Percentiles rank a stretch among this genome's conserved stretches.
Conservation (phyloP, 2,329 filamentous ascomycete genomes). For the Emmonsiellopsis sp. region DNA sequence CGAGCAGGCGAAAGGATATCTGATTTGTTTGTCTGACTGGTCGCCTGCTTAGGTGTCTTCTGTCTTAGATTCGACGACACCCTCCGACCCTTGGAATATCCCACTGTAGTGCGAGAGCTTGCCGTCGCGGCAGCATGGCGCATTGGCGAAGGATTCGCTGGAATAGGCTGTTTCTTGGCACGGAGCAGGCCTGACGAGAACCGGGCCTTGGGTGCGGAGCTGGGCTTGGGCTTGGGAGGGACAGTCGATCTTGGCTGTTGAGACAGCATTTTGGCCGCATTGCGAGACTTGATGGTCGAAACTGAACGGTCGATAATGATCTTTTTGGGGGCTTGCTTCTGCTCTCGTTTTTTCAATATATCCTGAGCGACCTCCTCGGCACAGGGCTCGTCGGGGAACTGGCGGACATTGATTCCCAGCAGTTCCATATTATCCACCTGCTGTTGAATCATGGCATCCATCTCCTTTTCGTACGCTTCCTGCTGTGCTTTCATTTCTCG, state of each 20-base stretch:
- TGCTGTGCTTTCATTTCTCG: constrained; percentile 59
- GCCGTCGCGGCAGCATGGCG: constrained; percentile 54
- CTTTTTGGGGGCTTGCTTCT: constrained; percentile 18
- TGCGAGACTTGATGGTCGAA: constrained; percentile 31
- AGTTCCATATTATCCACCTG: constrained; percentile 56
- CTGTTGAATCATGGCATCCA: constrained; percentile 58
- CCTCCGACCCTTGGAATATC: constrained; percentile 67
- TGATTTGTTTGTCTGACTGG: constrained; percentile 10
- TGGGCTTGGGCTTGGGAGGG: constrained; percentile 19
- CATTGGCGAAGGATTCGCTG: constrained; percentile 42
- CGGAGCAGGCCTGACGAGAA: constrained; percentile 23
- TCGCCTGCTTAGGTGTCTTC: constrained; percentile 10
- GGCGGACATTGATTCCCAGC: constrained; percentile 48
- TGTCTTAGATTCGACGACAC: constrained; percentile 21
- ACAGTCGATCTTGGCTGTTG: constrained; percentile 20
- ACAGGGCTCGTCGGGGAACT: constrained; percentile 21
- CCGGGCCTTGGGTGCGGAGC: constrained; percentile 32
- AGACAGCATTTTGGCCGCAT: constrained; percentile 32
- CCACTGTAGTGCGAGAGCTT: constrained; percentile 70
- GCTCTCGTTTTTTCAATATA: constrained; percentile 17
- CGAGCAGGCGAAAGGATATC: constrained; percentile 30
- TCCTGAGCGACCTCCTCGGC: constrained; percentile 28
- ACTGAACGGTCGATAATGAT: constrained; percentile 19
- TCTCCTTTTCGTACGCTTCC: constrained; percentile 52
- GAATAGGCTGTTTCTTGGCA: constrained; percentile 30